Conservation (phyloP, 148 eudicot species). For the Fagopyrum esculentum region DNA sequence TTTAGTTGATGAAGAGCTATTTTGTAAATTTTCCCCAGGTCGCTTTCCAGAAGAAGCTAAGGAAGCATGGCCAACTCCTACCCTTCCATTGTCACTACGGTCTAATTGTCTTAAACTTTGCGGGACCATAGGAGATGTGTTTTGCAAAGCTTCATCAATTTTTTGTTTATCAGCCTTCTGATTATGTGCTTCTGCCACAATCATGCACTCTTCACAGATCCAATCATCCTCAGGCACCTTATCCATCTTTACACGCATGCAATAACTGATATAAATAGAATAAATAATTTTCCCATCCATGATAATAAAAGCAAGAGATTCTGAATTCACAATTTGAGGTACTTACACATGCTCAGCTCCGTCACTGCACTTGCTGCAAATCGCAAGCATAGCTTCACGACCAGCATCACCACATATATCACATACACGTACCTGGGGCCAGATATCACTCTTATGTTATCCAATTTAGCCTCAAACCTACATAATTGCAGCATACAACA, state of each 20-base stretch:
- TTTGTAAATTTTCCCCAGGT: slow-evolving; percentile 15
- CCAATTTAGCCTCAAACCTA: not conserved
- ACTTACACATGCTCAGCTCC: slow-evolving; percentile 48
- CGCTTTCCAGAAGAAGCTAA: slow-evolving; percentile 25
- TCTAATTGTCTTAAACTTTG: not conserved
- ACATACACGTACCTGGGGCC: slow-evolving; percentile 34
- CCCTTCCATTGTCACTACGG: slow-evolving; percentile 13
- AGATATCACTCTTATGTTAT: slow-evolving; percentile 12
- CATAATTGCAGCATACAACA: not conserved
- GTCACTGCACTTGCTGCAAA: slow-evolving; percentile 40
- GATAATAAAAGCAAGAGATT: not conserved
- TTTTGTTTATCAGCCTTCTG: slow-evolving; percentile 13
- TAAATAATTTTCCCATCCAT: slow-evolving; percentile 2
- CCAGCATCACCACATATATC: slow-evolving; percentile 47
- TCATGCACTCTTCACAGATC: slow-evolving; percentile 40
- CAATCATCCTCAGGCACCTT: slow-evolving; percentile 34
- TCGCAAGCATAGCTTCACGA: slow-evolving; percentile 36
- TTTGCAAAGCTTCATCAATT: slow-evolving; percentile 15
- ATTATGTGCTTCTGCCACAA: slow-evolving; percentile 19
- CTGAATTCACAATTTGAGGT: not conserved
- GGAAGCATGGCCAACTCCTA: slow-evolving; percentile 10
- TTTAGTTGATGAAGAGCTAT: slow-evolving; percentile 13
- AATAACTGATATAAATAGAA: slow-evolving; percentile 26
- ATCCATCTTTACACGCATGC: slow-evolving; percentile 37
- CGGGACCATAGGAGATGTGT: slow-evolving; percentile 13